Evolutionary conservation across 2,329 filamentous ascomycete genomes (phyloP).

Genomic region (Dactylellina parvicollis): DNA sequence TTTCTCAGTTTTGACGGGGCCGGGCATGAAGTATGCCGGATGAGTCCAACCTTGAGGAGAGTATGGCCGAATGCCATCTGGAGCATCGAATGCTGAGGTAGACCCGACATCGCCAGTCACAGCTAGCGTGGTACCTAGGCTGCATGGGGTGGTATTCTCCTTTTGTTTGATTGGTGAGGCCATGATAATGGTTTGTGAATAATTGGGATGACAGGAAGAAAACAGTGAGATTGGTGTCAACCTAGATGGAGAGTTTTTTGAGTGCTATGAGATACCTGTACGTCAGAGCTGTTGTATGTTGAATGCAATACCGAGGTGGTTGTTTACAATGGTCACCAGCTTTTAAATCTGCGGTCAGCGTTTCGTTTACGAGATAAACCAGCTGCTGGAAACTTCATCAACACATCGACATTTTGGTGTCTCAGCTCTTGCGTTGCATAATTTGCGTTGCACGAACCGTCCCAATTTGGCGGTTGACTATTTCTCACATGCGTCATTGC

Average conservation of each 20-base stretch:
- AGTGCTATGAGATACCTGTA: not conserved
- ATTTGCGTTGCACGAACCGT: not conserved
- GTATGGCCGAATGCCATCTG: not conserved
- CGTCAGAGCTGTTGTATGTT: not conserved
- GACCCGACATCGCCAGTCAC: not conserved
- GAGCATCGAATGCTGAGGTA: not conserved
- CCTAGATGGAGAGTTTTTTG: not conserved
- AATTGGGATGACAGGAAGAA: not conserved
- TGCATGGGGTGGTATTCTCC: constrained; percentile 14
- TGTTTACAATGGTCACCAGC: too few relatives aligned
- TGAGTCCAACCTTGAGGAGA: constrained; percentile 36
- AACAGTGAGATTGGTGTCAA: not conserved
- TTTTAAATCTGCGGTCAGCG: too few relatives aligned
- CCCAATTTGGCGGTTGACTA: too few relatives aligned
- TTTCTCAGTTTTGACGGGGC: constrained; percentile 14
- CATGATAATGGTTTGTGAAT: not conserved
- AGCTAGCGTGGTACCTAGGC: not conserved
- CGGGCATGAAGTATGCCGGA: constrained; percentile 15
- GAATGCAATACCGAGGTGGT: not conserved
- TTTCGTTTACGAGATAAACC: too few relatives aligned
- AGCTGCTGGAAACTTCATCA: not conserved
- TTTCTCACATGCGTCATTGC: not conserved
- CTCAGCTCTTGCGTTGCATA: constrained; percentile 10
- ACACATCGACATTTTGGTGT: not conserved
- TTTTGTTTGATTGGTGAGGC: not conserved